Base-by-base conservation (phyloP, 495 filamentous ascomycete species). In the Trichoderma reesei region DNA sequence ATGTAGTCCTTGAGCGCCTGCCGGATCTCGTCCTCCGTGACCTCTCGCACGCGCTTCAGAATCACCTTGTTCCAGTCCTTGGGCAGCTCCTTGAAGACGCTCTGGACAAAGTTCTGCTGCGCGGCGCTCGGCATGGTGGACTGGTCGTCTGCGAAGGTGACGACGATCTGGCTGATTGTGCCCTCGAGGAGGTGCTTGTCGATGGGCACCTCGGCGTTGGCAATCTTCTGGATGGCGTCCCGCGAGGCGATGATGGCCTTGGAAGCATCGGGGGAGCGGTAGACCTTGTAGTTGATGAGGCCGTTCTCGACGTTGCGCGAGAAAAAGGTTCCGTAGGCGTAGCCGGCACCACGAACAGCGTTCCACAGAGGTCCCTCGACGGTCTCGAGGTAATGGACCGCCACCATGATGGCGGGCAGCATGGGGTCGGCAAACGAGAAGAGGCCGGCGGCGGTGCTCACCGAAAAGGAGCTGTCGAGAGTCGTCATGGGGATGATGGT, bases 351-450 rank as follows among this genome's bases (percentile, higher is more conserved):
- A 44, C 94, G 91, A 61, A 96, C 87, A 3, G 90, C 90, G 65
- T 86, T 86, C 92, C 93, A 98, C 31, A 98, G 83, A 5, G 94
- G 95, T 2, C 94, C 94, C 76, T 98, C 95, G 18, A 94, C 88
- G 0, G 91, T 86, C 67, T 96, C 92, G 65, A 99, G 88, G 73
- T 96, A 98, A 11, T 91, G 83, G 38, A 88, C 83, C 1, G 92
- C 93, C 10, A 98, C 90, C 67, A 96, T 81, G 59, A 94, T 78
- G 2, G 95, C 87, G 2, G 94, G 92, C 13, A 98, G 78, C 33
- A 81, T 79, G 1, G 91, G 90, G 68, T 96, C 86, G 48, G 83
- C 79, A 70, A 88, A 91, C 1, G 85, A 89, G 51, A 83, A 79
- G 2, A 92, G 84, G 46, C 94, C 94, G 20, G 82, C 82, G 51